Conservation (phyloP, 1,284 basidiomycete genomes). For the Butyriboletus appendiculatus region DNA sequence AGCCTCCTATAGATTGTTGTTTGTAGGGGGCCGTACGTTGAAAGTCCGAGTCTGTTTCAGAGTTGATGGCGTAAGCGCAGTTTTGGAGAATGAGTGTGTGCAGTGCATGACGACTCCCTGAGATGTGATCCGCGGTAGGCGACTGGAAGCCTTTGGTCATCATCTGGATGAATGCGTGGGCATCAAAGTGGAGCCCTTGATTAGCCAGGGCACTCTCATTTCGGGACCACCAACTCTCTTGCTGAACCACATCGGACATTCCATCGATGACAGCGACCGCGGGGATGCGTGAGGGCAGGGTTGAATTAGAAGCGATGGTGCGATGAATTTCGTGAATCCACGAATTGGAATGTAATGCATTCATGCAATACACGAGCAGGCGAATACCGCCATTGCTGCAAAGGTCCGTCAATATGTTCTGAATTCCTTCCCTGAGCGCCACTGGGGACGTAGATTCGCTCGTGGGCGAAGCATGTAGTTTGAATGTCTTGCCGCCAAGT, state of each 20-base stretch:
- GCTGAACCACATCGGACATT: slow-evolving; percentile 7
- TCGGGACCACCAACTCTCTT: slow-evolving; percentile 25
- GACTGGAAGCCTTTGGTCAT: neutral
- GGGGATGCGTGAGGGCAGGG: slow-evolving; percentile 6
- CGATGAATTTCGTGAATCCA: slow-evolving; percentile 20
- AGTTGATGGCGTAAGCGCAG: neutral
- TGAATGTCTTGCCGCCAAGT: slow-evolving; percentile 21
- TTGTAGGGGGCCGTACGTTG: slow-evolving; percentile 9
- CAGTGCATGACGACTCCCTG: slow-evolving; percentile 12
- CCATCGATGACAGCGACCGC: slow-evolving; percentile 24
- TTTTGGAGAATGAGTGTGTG: slow-evolving; percentile 19
- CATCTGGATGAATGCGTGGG: slow-evolving; percentile 20
- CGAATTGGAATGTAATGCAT: slow-evolving; percentile 11
- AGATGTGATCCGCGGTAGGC: slow-evolving; percentile 2
- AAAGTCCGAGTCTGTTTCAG: slow-evolving; percentile 4
- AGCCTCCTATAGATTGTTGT: slow-evolving; percentile 9
- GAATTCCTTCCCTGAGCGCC: slow-evolving; percentile 5
- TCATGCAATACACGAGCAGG: slow-evolving; percentile 26
- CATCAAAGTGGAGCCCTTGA: slow-evolving; percentile 19
- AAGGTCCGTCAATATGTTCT: slow-evolving; percentile 12
- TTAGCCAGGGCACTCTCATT: slow-evolving; percentile 3
- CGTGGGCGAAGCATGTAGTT: slow-evolving; percentile 6
- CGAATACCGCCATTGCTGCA: slow-evolving; percentile 19
- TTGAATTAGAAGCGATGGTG: slow-evolving; percentile 5
- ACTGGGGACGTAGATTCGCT: slow-evolving; percentile 5